phyloP scores from a whole-genome alignment of 108 stramenopile species.

The Schizochytrium sp. region DNA sequence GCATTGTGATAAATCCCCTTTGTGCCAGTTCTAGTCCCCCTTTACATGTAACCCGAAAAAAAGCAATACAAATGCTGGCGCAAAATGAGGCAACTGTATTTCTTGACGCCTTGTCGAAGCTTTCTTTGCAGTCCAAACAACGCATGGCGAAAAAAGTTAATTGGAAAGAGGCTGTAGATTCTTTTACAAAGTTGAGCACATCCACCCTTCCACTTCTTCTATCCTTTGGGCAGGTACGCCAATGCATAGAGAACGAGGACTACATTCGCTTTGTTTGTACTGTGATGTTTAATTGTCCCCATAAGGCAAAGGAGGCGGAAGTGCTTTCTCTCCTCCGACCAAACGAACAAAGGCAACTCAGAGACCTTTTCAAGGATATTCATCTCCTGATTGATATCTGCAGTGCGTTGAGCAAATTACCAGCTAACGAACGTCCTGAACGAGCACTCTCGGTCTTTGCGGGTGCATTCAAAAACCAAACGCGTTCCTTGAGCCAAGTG shows the following conservation, averaged over 20 bases:
- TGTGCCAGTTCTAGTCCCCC: neutral
- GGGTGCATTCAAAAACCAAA: neutral
- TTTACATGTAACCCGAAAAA: neutral
- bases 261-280: constrained; percentile 52
- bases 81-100: neutral
- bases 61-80: constrained; percentile 9
- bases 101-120: neutral
- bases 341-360: neutral
- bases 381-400: neutral
- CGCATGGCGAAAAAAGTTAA: neutral
- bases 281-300: constrained; percentile 16
- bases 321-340: neutral
- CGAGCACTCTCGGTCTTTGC: neutral
- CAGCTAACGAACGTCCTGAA: neutral
- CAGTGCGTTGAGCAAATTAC: neutral
- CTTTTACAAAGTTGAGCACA: neutral
- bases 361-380: neutral
- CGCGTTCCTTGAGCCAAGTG: neutral
- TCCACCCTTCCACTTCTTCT: constrained; percentile 30
- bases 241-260: neutral
- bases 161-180: neutral
- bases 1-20: constrained; percentile 20
- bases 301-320: neutral
- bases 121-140: neutral
- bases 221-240: neutral